phyloP scores from a whole-genome alignment of 176 grass and related monocot species.

The Pharus latifolius region DNA sequence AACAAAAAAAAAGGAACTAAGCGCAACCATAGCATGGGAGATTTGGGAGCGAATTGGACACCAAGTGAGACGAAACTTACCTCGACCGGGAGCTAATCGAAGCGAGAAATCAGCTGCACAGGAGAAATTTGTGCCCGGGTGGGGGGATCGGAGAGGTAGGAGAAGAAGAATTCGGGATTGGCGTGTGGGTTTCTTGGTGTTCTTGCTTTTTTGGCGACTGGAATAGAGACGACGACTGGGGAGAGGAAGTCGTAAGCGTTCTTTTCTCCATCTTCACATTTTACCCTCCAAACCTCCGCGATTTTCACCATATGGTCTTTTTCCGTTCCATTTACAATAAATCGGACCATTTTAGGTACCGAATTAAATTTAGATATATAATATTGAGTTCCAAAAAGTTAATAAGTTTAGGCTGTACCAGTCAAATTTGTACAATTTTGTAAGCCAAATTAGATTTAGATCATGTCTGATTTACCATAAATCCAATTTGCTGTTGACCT shows the following conservation, averaged over 20 bases:
- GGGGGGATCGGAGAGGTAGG: not conserved
- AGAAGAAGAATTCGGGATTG: not conserved
- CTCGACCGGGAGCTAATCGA: slow-evolving; percentile 7
- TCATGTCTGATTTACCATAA: too few species aligned
- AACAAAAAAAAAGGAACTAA: not conserved
- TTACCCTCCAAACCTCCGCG: not conserved
- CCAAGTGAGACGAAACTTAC: slow-evolving; percentile 2
- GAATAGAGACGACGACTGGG: slow-evolving; percentile 18
- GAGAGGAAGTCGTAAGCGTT: slow-evolving; percentile 3
- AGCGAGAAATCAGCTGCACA: not conserved
- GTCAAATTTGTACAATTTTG: too few species aligned
- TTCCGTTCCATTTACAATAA: too few species aligned
- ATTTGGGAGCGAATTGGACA: slow-evolving; percentile 4
- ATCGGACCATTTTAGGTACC: too few species aligned
- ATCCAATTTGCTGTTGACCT: too few species aligned
- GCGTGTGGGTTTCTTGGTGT: slow-evolving; percentile 12
- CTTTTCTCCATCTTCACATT: not conserved
- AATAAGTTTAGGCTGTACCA: too few species aligned
- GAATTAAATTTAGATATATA: too few species aligned
- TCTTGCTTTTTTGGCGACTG: slow-evolving; percentile 17
- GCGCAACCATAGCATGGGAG: not conserved
- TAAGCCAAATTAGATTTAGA: too few species aligned
- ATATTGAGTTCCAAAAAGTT: too few species aligned
- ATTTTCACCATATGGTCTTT: not conserved
- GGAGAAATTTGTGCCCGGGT: not conserved